These are phyloP conservation scores for Nemania sp. DNA, from an alignment of 2,329 filamentous ascomycete species.

Conservation along the genomic window DNA sequence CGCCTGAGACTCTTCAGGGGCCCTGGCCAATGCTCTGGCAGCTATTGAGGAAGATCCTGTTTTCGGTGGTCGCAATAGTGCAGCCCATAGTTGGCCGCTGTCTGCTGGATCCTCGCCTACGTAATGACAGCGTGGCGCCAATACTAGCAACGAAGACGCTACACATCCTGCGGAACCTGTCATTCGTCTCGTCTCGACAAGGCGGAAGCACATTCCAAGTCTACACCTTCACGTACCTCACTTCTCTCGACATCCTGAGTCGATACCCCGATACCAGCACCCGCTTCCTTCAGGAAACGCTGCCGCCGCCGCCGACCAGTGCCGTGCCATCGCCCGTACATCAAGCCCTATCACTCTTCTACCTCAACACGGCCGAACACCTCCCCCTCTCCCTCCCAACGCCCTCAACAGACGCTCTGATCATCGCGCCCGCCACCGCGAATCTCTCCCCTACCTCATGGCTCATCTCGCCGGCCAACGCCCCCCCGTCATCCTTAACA, in stretches of 20 bases:
- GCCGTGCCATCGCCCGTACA: constrained; percentile 68
- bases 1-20: constrained; percentile 65
- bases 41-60: constrained; percentile 74
- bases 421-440: constrained; percentile 73
- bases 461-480: constrained; percentile 37
- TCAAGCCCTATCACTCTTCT: constrained; percentile 80
- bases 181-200: constrained; percentile 78
- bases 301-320: constrained; percentile 54
- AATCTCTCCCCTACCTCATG: constrained; percentile 61
- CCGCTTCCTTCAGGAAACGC: constrained; percentile 68
- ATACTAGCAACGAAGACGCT: constrained; percentile 72
- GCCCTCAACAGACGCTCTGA: constrained; percentile 69
- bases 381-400: constrained; percentile 73
- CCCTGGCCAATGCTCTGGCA: constrained; percentile 77
- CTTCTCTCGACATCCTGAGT: constrained; percentile 79
- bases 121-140: constrained; percentile 56
- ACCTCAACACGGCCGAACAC: constrained; percentile 85
- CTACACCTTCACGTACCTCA: constrained; percentile 81
- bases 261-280: constrained; percentile 69
- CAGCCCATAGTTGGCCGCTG: constrained; percentile 72
- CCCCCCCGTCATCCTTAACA: constrained; percentile 51
- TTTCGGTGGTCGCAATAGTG: constrained; percentile 74
- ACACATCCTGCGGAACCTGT: constrained; percentile 74
- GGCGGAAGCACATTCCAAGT: constrained; percentile 78
- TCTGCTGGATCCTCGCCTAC: constrained; percentile 55